Percentiles rank a stretch among this genome's conserved stretches.
These are phyloP conservation scores for Sporothrix dimorphospora DNA, from an alignment of 2,329 filamentous ascomycete species.

Conservation along the genomic window DNA sequence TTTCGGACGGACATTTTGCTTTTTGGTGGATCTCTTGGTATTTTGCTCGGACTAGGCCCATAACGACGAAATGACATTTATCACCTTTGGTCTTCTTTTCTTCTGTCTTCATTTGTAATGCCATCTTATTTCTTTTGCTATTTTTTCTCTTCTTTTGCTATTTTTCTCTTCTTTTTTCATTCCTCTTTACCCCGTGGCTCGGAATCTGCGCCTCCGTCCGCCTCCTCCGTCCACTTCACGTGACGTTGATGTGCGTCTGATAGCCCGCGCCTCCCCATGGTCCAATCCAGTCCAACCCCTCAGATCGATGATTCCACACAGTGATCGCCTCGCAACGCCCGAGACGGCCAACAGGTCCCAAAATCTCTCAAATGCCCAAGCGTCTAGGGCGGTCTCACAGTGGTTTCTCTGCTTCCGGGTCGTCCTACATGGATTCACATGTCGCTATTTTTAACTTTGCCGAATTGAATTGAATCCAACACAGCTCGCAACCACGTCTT, in stretches of 20 bases:
- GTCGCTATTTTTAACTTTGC: neutral
- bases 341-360: no score
- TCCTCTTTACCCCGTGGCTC: constrained; percentile 7
- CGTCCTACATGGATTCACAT: neutral
- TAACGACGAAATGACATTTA: constrained; percentile 6
- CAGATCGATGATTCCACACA: constrained; percentile 9
- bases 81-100: neutral
- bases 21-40: neutral
- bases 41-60: neutral
- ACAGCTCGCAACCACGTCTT: neutral
- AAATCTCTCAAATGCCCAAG: no score
- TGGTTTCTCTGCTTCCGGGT: neutral
- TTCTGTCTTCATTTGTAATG: neutral
- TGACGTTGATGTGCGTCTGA: neutral
- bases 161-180: neutral
- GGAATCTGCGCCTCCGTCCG: neutral
- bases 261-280: neutral
- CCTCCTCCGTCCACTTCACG: neutral
- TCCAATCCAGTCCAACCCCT: neutral
- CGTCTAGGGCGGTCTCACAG: neutral
- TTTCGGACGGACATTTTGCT: neutral
- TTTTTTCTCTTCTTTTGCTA: neutral
- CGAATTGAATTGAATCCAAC: neutral
- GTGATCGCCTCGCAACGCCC: neutral
- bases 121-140: neutral